A percentile compares a stretch with the other conserved stretches of the same genome.
These are phyloP conservation scores for Beta vulgaris DNA, from an alignment of 148 eudicot species.

Conservation along the genomic window DNA sequence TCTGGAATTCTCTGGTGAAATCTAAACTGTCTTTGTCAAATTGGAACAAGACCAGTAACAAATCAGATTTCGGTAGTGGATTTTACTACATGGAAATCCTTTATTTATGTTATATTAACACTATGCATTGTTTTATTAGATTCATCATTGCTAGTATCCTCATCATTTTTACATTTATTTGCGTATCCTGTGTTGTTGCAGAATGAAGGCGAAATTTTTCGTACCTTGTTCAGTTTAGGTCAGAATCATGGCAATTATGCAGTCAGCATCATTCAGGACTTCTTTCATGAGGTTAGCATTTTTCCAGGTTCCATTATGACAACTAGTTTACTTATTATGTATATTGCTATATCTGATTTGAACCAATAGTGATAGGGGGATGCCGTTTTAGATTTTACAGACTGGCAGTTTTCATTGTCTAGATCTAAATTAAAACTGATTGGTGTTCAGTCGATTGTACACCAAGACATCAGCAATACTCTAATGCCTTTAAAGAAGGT, in stretches of 20 bases:
- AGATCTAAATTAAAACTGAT: neutral
- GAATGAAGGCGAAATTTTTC: conserved; percentile 70
- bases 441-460: neutral
- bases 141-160: neutral
- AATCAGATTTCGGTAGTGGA: neutral
- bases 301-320: neutral
- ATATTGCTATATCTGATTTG: neutral
- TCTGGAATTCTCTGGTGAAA: neutral
- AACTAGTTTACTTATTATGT: neutral
- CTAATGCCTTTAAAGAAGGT: too few relatives aligned
- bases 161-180: neutral
- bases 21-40: neutral
- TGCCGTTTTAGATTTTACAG: neutral
- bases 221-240: conserved; percentile 49
- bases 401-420: neutral
- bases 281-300: conserved; percentile 49
- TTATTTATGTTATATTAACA: neutral
- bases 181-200: conserved; percentile 33
- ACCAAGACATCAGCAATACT: too few relatives aligned
- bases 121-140: neutral
- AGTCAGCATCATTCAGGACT: conserved; percentile 39
- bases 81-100: neutral
- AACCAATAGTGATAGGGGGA: neutral
- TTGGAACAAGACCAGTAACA: neutral
- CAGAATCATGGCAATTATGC: conserved; percentile 62